A percentile compares a stretch with the other conserved stretches of the same genome.
Conservation (phyloP, 2,329 filamentous ascomycete genomes). For the Ophiostoma himal-ulmi region DNA sequence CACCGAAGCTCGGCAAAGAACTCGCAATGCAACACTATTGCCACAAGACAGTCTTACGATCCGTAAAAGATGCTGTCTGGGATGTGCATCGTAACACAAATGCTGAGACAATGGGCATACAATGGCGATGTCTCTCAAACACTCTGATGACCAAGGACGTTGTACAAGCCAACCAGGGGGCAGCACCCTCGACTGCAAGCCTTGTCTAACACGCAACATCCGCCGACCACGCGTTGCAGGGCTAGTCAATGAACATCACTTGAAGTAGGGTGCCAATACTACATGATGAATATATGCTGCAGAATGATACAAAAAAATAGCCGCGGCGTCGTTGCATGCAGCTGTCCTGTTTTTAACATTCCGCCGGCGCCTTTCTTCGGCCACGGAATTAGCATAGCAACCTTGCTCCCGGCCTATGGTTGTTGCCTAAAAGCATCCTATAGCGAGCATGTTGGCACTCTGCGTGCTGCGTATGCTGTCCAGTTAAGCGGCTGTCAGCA, state of each 20-base stretch:
- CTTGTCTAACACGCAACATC: background rate
- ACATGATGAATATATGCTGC: background rate
- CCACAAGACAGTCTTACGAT: background rate
- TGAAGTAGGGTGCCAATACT: background rate
- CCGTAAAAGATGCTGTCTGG: background rate
- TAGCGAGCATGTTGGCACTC: background rate
- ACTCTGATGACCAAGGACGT: background rate
- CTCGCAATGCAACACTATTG: background rate
- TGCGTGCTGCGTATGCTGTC: background rate
- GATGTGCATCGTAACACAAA: background rate
- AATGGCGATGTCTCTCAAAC: background rate
- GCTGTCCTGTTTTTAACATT: background rate
- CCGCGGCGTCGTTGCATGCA: background rate
- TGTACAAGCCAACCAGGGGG: background rate
- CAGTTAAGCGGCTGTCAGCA: background rate
- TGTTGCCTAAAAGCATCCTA: background rate
- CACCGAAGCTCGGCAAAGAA: background rate
- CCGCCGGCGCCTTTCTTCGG: background rate
- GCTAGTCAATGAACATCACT: background rate
- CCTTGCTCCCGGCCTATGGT: background rate
- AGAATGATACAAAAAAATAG: background rate
- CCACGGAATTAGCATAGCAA: background rate
- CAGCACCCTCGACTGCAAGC: background rate
- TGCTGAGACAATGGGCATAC: background rate
- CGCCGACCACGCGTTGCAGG: background rate